phyloP scores from a whole-genome alignment of 371 early-diverging fungal genomes.

The Conidiobolus incongruus region DNA sequence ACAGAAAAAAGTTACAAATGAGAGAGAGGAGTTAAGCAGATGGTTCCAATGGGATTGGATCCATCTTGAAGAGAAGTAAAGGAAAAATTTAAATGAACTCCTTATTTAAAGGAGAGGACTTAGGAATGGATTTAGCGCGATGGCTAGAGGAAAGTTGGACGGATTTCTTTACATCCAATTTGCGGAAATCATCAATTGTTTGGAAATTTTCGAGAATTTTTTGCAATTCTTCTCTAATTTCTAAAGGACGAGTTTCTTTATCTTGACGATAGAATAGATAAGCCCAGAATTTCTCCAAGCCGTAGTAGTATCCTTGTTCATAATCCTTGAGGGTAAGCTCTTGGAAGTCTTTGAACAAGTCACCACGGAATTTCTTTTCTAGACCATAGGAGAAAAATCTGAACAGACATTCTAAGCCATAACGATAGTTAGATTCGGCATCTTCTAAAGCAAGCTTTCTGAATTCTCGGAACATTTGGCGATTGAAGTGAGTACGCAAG shows the following conservation, averaged over 20 bases:
- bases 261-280: conserved; percentile 77
- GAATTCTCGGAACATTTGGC: conserved; percentile 83
- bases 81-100: too few species aligned
- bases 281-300: conserved; percentile 94
- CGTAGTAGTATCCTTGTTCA: conserved; percentile 55
- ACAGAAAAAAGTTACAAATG: too few species aligned
- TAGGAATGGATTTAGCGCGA: too few species aligned
- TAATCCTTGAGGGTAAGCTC: conserved; percentile 51
- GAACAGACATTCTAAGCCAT: conserved; percentile 90
- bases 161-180: too few species aligned
- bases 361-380: conserved; percentile 65
- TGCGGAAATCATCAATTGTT: background rate
- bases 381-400: conserved; percentile 91
- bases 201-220: background rate
- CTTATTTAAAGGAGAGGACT: too few species aligned
- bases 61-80: too few species aligned
- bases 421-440: conserved; percentile 69
- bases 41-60: too few species aligned
- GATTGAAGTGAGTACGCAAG: conserved; percentile 83
- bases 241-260: conserved; percentile 12
- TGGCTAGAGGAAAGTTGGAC: too few species aligned
- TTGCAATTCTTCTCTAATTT: background rate
- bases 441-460: conserved; percentile 80
- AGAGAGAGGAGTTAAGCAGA: too few species aligned
- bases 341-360: conserved; percentile 77